Evolutionary conservation across 495 filamentous ascomycete genomes (phyloP), one percentile per base, ranked within the genome.

Genomic region (Trichoderma parareesei): DNA sequence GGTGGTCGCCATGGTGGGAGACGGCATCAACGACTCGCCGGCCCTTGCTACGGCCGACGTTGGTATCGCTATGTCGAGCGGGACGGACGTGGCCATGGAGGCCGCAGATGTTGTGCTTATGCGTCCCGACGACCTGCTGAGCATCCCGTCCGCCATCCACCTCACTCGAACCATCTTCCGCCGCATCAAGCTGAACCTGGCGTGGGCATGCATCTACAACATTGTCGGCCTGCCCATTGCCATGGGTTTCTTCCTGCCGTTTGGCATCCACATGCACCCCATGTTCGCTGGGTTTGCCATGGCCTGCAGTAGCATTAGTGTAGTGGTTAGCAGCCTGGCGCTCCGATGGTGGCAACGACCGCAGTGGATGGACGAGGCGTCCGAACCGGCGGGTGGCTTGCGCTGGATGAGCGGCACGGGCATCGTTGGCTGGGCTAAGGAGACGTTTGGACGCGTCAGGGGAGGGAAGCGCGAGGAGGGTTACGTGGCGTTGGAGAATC

Each of bases 1-100:
- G 55, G 79, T 87, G 62, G 90, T 99, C 33, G 94, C 91, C 68
- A 98, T 99, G 94, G 94, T 98, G 33, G 94, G 94, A 62, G 94
- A 99, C 72, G 94, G 94, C 44, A 97, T 99, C 82, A 99, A 99
- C 74, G 94, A 99, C 79, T 97, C 93, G 0, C 94, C 94, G 1
- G 94, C 94, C 2, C 84, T 99, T 2, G 94, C 93, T 16, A 96
- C 92, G 2, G 92, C 94, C 38, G 85, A 92, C 66, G 87, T 98
- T 53, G 94, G 94, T 65, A 96, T 99, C 69, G 92, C 93, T 18
- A 89, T 99, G 72, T 84, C 90, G 18, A 90, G 87, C 0, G 94
- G 94, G 64, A 98, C 94, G 0, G 94, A 99, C 75, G 93, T 99
- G 2, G 94, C 94, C 46, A 93, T 99, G 87, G 94, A 99, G 78